Evolutionary conservation across 345 rosid species (phyloP), one percentile per base, ranked within the genome.

Genomic region (Iberis pinnata): DNA sequence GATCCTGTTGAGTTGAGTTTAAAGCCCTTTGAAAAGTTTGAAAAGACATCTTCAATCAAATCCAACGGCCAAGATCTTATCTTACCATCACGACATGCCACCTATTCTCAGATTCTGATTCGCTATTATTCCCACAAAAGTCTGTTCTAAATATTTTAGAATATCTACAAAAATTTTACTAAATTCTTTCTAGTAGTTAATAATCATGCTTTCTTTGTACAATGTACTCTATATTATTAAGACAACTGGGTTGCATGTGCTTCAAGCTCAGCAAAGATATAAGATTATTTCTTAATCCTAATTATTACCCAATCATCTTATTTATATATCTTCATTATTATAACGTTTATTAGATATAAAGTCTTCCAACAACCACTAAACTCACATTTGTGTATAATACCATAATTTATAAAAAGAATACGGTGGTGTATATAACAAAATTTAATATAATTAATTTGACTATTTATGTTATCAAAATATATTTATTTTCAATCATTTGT

Each of bases 221-320:
- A 37, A 46, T 52, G 49, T 55, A 20, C 41, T 48, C 37, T 35
- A 20, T 8, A 38, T 44, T 37, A 38, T 40, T 41, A 53, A 60
- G 66, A 48, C 72, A 62, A 54, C 52, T 67, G 71, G 56, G 66
- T 53, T 60, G 71, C 71, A 67, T 67, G 71, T 67, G 71, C 60
- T 60, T 67, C 61, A 53, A 67, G 66, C 71, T 60, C 66, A 67
- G 38, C 71, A 60, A n/a, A 66, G 56, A 67, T 59, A 59, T 59
- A 60, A 60, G 43, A 67, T 52, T 44, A 36, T 59, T 44, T 67
- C 43, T 51, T 67, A 58, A 59, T 39, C 61, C 37, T 17, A 45
- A 44, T 45, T 67, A 65, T 50, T 35, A 42, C 13, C 58, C 33
- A 36, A 43, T 51, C 48, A 37, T 59, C 37, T 2, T 18, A 3